A percentile compares a stretch with the other conserved stretches of the same genome.
Conservation (phyloP, 208 protist genomes). For the Acanthamoeba sp. region DNA sequence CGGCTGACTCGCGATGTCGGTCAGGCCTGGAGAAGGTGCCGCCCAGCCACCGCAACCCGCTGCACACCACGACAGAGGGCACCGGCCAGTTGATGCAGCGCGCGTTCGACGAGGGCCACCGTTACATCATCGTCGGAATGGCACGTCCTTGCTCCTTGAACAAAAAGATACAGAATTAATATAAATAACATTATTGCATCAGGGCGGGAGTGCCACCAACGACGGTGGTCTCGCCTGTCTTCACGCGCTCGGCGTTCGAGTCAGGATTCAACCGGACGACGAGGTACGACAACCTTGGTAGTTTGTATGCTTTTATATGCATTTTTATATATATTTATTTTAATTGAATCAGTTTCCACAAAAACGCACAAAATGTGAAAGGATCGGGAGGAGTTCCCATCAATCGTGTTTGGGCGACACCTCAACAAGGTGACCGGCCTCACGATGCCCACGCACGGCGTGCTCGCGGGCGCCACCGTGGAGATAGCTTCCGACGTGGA, state of each 20-base stretch:
- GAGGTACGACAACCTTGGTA: too few species aligned
- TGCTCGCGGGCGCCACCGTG: slow-evolving; percentile 22
- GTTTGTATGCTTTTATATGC: too few species aligned
- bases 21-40: slow-evolving; percentile 53
- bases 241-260: slow-evolving; percentile 33
- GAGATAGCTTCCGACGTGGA: slow-evolving; percentile 75
- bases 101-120: slow-evolving; percentile 29
- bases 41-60: not conserved
- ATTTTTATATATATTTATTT: too few species aligned
- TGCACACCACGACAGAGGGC: slow-evolving; percentile 60
- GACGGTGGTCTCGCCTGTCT: slow-evolving; percentile 32
- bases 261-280: not conserved
- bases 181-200: too few species aligned
- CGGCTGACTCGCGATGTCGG: too few species aligned
- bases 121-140: slow-evolving; percentile 56
- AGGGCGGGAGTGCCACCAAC: slow-evolving; percentile 70
- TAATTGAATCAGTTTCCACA: too few species aligned
- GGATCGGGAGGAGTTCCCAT: slow-evolving; percentile 41
- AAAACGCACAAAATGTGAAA: not conserved
- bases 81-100: slow-evolving; percentile 40
- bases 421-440: not conserved
- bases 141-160: too few species aligned
- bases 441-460: not conserved
- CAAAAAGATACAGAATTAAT: too few species aligned
- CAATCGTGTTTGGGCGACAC: slow-evolving; percentile 16